Evolutionary conservation across 2,329 filamentous ascomycete genomes (phyloP).

Genomic region (Pseudogymnoascus destructans): DNA sequence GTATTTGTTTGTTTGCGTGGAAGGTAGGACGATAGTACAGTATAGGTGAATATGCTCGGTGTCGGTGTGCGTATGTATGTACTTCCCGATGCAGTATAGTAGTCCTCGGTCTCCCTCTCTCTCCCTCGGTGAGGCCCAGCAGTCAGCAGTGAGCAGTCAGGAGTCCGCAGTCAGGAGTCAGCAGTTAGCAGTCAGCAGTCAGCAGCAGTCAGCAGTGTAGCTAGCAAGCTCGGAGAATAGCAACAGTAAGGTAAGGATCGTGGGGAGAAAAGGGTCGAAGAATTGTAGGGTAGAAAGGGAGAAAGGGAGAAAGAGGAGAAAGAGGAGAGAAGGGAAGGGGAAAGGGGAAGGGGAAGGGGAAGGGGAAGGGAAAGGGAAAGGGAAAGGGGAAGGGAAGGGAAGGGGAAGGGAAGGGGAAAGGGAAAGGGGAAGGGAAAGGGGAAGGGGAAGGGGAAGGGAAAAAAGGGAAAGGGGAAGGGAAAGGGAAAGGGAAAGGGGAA

Average conservation of each 20-base stretch:
- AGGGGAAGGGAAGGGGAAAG: not conserved
- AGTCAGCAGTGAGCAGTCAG: too few species aligned
- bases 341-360: not conserved
- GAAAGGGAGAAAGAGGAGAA: too few species aligned
- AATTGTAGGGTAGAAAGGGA: not conserved
- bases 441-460: not conserved
- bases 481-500: not conserved
- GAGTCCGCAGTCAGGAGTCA: too few species aligned
- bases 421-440: not conserved
- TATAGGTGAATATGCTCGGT: not conserved
- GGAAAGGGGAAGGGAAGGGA: not conserved
- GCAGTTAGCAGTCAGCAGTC: too few species aligned
- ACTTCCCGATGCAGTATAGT: not conserved
- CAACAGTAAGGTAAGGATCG: not conserved
- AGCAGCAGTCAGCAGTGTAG: too few species aligned
- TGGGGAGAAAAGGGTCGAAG: not conserved
- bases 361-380: not conserved
- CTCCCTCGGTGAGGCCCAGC: not conserved
- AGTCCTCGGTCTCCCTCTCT: too few species aligned
- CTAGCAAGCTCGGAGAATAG: too few species aligned
- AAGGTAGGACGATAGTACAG: not conserved
- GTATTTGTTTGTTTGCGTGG: not conserved
- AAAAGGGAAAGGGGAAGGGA: not conserved
- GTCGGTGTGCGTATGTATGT: not conserved
- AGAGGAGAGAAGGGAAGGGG: not conserved